Percentiles rank a stretch among this genome's conserved stretches.
These are phyloP conservation scores for Trametes hirsuta DNA, from an alignment of 1,284 basidiomycete species.

Conservation along the genomic window DNA sequence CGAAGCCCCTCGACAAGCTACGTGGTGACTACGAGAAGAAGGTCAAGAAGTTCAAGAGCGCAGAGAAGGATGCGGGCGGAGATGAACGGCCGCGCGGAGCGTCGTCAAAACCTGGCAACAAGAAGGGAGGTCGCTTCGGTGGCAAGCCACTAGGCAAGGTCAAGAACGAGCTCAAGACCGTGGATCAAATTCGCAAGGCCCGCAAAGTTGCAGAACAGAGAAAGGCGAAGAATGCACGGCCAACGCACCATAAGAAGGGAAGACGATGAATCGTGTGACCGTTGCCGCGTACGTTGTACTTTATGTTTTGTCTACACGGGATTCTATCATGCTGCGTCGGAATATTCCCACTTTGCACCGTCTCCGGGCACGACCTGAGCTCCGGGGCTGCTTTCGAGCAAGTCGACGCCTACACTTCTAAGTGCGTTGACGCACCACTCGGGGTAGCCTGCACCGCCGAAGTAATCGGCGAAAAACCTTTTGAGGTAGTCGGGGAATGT, in stretches of 20 bases:
- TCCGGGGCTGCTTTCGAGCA: constrained; percentile 55
- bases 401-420: constrained; percentile 73
- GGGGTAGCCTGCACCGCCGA: constrained; percentile 70
- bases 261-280: constrained; percentile 41
- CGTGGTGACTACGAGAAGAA: constrained; percentile 74
- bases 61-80: constrained; percentile 37
- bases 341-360: constrained; percentile 72
- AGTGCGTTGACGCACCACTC: constrained; percentile 84
- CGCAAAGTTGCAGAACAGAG: constrained; percentile 65
- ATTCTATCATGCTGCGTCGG: constrained; percentile 23
- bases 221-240: constrained; percentile 78
- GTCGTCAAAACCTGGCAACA: constrained; percentile 27
- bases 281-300: neutral
- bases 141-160: constrained; percentile 65
- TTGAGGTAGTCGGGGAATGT: constrained; percentile 77
- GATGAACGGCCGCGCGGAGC: constrained; percentile 27
- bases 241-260: constrained; percentile 48
- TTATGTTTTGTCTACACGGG: neutral
- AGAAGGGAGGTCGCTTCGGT: constrained; percentile 47
- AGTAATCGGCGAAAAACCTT: constrained; percentile 75
- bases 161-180: constrained; percentile 81
- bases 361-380: constrained; percentile 57
- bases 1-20: constrained; percentile 77
- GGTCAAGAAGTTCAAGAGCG: constrained; percentile 61
- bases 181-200: constrained; percentile 82